Conservation (phyloP, 768 basidiomycete species). For the Mycena haematopus region DNA sequence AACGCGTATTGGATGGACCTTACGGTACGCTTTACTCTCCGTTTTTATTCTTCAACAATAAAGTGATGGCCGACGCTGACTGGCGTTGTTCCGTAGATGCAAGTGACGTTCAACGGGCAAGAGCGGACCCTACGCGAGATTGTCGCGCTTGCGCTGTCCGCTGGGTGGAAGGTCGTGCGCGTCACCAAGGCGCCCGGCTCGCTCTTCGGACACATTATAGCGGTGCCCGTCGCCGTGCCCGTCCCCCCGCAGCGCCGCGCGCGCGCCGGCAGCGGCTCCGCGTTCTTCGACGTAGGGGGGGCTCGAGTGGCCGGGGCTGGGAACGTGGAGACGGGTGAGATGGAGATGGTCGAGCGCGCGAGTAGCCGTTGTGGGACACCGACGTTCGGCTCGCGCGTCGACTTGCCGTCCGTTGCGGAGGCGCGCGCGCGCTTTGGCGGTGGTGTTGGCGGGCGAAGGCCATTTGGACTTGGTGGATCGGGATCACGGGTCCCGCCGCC, state of each 20-base stretch:
- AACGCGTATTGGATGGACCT: slow-evolving; percentile 62
- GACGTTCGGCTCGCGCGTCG: slow-evolving; percentile 63
- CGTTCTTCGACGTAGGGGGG: slow-evolving; percentile 34
- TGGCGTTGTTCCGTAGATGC: slow-evolving; percentile 56
- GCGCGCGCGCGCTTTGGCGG: slow-evolving; percentile 48
- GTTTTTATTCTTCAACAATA: background rate
- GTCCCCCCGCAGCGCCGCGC: slow-evolving; percentile 31
- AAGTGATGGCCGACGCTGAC: background rate
- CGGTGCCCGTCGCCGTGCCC: slow-evolving; percentile 65
- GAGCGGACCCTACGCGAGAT: slow-evolving; percentile 75
- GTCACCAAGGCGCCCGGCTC: slow-evolving; percentile 66
- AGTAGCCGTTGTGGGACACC: slow-evolving; percentile 65
- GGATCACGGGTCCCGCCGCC: slow-evolving; percentile 4
- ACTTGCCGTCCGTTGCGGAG: slow-evolving; percentile 53
- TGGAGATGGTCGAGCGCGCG: slow-evolving; percentile 49
- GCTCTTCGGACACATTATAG: slow-evolving; percentile 74
- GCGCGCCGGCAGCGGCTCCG: slow-evolving; percentile 32
- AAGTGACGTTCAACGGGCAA: slow-evolving; percentile 69
- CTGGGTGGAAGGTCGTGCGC: slow-evolving; percentile 67
- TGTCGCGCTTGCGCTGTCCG: slow-evolving; percentile 55
- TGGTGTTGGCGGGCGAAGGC: slow-evolving; percentile 26
- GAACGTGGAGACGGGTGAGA: slow-evolving; percentile 32
- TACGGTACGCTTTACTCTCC: slow-evolving; percentile 42
- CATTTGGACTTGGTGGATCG: slow-evolving; percentile 21
- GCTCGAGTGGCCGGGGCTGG: slow-evolving; percentile 9